Base-by-base conservation (phyloP, 257 asterid genomes). In the Anisodus tanguticus region DNA sequence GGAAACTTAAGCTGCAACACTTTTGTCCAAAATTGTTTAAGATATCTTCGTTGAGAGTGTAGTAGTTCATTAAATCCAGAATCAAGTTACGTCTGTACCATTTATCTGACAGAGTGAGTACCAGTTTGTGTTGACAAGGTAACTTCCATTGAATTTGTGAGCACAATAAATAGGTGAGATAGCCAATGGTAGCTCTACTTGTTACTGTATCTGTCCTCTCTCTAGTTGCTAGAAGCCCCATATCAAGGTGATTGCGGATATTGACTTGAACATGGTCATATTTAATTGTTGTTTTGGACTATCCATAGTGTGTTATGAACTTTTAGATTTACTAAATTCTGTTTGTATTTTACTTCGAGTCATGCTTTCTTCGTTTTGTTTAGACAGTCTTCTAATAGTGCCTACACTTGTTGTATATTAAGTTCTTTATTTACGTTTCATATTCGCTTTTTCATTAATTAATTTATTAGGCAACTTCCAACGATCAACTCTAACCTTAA, bases 91-190 rank as follows among this genome's bases (percentile, higher is more conserved):
- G 0, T 19, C 39, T 47, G 43, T 0, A 0, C 80, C 2, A 74
- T 49, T 68, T 47, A 49, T 74, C 47, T 49, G 80, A 49, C 60
- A 22, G 43, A 2, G 0, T 47, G 80, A 74, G 22, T 49, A 10
- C 39, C 13, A 11, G n/a, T 49, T 49, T 74, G 81, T 11, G 8
- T 72, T 22, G 6, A 74, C 62, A 74, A 0, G 81, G 62, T 74
- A 74, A 49, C 45, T 0, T 74, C 37, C 81, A 49, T 3, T 74
- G 62, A 74, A 49, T 74, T 51, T 74, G 62, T 17, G 9, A 22
- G 81, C 80, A 74, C 0, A 22, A 47, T 74, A 74, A 19, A 22
- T 74, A 19, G 41, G 81, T 51, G 80, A 74, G 62, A 74, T 51
- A 49, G 2, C 1, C 49, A 47, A 49, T 0, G 62, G 45, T 22